Evolutionary conservation across 2,329 filamentous ascomycete genomes (phyloP), one percentile per base, ranked within the genome.

Genomic region (Curvularia lunata): DNA sequence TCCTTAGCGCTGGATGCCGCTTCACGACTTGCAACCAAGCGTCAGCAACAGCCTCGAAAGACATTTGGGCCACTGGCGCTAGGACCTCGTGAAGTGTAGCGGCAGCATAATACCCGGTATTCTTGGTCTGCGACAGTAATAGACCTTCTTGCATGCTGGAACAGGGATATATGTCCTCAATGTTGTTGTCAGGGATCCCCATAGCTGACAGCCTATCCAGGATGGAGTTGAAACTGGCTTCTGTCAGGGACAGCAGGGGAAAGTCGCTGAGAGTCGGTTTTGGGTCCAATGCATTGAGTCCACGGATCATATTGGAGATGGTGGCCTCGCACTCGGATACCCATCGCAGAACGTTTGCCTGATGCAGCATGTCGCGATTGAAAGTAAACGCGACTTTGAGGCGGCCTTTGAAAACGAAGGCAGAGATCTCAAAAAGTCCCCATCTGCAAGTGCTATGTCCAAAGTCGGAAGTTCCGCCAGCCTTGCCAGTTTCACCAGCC

Each of bases 361-460:
- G 81, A 59, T 83, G 79, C 9, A 68, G 66, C 79, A 83, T 83
- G 28, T 76, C 69, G 13, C 75, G 74, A 62, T 83, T 84, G 69
- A 81, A 83, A 0, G 81, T 81, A 64, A 84, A 84, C 0, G 78
- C 79, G 50, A 84, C 81, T 8, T 80, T 78, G 23, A 84, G 73
- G 13, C 70, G 71, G 0, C 79, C 81, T 49, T 78, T 75, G 13
- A 80, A 79, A 3, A 83, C 77, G 51, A 82, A 79, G 1, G 82
- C 82, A 0, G 81, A 82, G 37, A 84, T 82, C 59, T 85, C 83
- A 55, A 85, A 82, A 0, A 85, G 72, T 4, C 78, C 80, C 58
- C 82, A 81, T 3, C 81, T 77, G 9, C 78, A 79, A 10, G 80
- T 80, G 19, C 63, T 52, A 37, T 73, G 67, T 8, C 80, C 80